Conservation (phyloP, 2,329 filamentous ascomycete species). For the Cladosporium sp. region DNA sequence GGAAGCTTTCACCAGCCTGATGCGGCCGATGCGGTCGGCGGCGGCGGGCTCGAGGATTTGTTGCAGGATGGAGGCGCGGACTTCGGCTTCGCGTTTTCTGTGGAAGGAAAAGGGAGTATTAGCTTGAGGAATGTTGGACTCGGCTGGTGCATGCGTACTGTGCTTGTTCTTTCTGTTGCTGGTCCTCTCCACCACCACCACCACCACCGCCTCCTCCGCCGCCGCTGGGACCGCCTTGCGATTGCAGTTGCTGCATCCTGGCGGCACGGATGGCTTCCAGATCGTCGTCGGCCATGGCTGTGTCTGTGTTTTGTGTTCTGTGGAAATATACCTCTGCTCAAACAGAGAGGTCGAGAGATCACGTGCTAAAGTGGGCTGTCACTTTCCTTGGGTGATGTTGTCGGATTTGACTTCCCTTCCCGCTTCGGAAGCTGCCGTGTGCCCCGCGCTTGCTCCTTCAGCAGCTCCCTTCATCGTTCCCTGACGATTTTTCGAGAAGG, state of each 20-base stretch:
- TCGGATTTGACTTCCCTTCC: too few relatives aligned
- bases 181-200: constrained; percentile 58
- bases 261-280: constrained; percentile 81
- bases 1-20: constrained; percentile 90
- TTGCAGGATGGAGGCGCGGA: constrained; percentile 70
- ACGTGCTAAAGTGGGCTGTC: constrained; percentile 9
- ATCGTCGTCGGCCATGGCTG: constrained; percentile 60
- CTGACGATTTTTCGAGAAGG: neutral
- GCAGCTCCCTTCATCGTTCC: neutral
- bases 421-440: neutral
- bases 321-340: constrained; percentile 10
- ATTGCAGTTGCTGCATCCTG: constrained; percentile 87
- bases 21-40: constrained; percentile 86
- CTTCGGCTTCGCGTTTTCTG: constrained; percentile 55
- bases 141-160: constrained; percentile 1
- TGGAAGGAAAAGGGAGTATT: constrained; percentile 35
- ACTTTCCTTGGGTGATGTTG: neutral
- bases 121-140: neutral
- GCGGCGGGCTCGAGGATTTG: constrained; percentile 96
- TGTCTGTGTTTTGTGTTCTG: too few relatives aligned
- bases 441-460: too few relatives aligned
- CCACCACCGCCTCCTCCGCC: constrained; percentile 42
- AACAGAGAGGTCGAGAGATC: constrained; percentile 13
- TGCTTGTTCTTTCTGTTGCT: constrained; percentile 32
- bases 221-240: constrained; percentile 53